These are phyloP conservation scores for Phylloporus rhodoxanthus DNA, from an alignment of 768 basidiomycete genomes.

Conservation along the genomic window DNA sequence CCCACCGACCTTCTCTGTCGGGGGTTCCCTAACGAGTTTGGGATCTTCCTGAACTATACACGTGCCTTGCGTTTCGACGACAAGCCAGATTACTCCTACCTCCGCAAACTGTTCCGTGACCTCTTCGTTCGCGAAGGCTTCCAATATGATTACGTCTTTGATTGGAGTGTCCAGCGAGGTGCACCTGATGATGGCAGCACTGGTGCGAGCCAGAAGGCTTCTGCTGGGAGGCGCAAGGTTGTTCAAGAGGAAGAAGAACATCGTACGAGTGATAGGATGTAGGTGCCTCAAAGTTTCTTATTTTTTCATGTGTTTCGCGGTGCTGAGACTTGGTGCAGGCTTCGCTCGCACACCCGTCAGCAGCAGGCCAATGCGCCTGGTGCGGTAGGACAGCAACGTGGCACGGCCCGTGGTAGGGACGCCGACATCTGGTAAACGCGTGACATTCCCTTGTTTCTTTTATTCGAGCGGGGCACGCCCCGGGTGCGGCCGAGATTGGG, in stretches of 20 bases:
- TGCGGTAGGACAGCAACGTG: slow-evolving; percentile 42
- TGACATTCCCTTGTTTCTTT: slow-evolving; percentile 26
- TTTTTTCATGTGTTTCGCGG: slow-evolving; percentile 10
- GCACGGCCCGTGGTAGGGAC: slow-evolving; percentile 36
- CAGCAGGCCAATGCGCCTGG: slow-evolving; percentile 55
- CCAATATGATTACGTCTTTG: slow-evolving; percentile 99
- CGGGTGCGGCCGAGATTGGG: slow-evolving; percentile 42
- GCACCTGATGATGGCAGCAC: slow-evolving; percentile 61
- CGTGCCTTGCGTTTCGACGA: slow-evolving; percentile 99
- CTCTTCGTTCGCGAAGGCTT: slow-evolving; percentile 95
- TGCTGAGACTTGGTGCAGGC: slow-evolving; percentile 41
- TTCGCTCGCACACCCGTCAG: slow-evolving; percentile 82
- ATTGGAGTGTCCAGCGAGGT: slow-evolving; percentile 89
- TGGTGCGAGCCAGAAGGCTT: slow-evolving; percentile 56
- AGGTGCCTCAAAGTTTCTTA: slow-evolving; percentile 33
- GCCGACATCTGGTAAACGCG: slow-evolving; percentile 42
- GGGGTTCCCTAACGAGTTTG: slow-evolving; percentile 99
- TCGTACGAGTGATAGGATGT: slow-evolving; percentile 79
- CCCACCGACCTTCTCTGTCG: slow-evolving; percentile 95
- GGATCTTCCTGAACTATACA: slow-evolving; percentile 98
- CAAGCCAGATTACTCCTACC: slow-evolving; percentile 99
- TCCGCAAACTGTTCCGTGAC: slow-evolving; percentile 98
- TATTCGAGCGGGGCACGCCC: slow-evolving; percentile 36
- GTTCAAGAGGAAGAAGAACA: slow-evolving; percentile 84
- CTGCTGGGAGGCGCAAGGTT: slow-evolving; percentile 67